Base-by-base conservation (phyloP, 345 rosid species). In the Theobroma cacao region DNA sequence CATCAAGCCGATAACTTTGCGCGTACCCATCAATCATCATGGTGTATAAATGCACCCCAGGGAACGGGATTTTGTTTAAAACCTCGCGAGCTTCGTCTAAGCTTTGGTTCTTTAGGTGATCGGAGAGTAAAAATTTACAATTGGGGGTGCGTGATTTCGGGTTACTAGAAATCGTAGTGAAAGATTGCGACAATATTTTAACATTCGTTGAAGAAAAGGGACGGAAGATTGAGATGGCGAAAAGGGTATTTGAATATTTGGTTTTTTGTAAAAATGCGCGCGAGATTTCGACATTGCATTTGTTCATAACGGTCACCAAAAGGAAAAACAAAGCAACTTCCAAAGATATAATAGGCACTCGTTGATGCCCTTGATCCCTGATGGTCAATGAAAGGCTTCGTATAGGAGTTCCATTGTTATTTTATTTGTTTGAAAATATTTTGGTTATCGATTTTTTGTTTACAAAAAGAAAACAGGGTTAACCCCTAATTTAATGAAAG, bases 1-100 rank as follows among this genome's bases (percentile, higher is more conserved):
- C 91, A 3, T 18, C 50, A 20, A 94, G 82, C 76, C 81, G 80
- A 3, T 76, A 13, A 30, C 52, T 84, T 72, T 78, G 80, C 0
- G 89, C 70, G 63, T 84, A 89, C 1, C 86, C 88, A 1, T 48
- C 18, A 12, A 94, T 85, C 92, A 91, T 83, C 86, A 86, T 88
- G 4, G 96, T 92, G 85, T 56, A 90, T 2, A 88, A 75, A 36
- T 84, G 85, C 76, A 79, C 82, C 66, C 68, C 85, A 17, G 89
- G 94, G 80, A 68, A 85, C 7, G 76, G 78, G 72, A 84, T 82
- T 76, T 61, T 70, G 66, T 90, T 83, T 43, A 87, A 81, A 71
- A 88, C 0, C 71, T 33, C 10, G 11, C 91, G 86, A 43, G 92
- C 92, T 47, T 82, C 82, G 15, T 86, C 88, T 48, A 84, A 71